phyloP scores from a whole-genome alignment of 305 asterid genomes.

The Caryopteris hybrid region DNA sequence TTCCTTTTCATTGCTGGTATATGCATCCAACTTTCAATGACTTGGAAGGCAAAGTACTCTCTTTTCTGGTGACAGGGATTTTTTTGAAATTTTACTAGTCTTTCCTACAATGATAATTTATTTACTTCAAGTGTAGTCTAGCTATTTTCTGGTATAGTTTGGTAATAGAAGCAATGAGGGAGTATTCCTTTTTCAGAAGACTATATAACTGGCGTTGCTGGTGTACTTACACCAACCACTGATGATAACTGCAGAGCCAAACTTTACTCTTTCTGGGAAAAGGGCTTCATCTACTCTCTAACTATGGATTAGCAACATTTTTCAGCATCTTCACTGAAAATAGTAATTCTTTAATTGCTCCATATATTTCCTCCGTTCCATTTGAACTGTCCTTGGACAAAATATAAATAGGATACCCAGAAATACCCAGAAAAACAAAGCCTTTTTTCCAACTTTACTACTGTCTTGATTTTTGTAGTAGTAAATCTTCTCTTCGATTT shows the following conservation, averaged over 20 bases:
- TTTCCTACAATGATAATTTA: background rate
- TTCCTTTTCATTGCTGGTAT: constrained; percentile 25
- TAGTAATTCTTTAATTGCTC: background rate
- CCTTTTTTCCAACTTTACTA: no score
- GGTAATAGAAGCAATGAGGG: background rate
- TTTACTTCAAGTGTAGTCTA: constrained; percentile 19
- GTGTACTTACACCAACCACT: constrained; percentile 17
- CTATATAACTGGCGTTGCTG: background rate
- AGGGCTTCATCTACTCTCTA: background rate
- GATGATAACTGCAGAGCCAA: background rate
- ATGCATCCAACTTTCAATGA: constrained; percentile 1
- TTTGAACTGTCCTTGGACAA: no score
- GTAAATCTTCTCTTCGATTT: no score
- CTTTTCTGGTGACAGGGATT: constrained; percentile 10
- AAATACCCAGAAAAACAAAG: no score
- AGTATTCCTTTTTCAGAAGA: background rate
- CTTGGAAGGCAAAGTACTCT: background rate
- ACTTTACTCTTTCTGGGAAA: background rate
- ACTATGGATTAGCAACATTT: background rate
- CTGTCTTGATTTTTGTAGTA: no score
- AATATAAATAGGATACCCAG: no score
- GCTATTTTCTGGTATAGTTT: constrained; percentile 18
- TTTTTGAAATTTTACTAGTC: background rate
- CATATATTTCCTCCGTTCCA: no score
- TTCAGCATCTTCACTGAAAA: background rate